These are phyloP conservation scores for Penicillium sp. DNA, from an alignment of 2,329 filamentous ascomycete species.

Conservation along the genomic window DNA sequence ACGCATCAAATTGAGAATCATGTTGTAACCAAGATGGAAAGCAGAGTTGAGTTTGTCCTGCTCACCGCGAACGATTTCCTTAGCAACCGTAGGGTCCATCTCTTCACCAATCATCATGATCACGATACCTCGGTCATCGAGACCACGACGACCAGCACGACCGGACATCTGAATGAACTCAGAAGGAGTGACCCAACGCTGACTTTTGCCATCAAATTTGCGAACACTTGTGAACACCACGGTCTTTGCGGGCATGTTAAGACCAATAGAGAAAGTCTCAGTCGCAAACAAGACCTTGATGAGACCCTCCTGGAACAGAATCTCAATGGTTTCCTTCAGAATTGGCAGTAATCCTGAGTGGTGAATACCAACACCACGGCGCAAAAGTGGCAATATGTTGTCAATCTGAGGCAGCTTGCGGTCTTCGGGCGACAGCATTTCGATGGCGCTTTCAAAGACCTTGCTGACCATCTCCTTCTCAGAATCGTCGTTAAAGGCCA, in stretches of 20 bases:
- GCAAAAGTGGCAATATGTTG: constrained; percentile 83
- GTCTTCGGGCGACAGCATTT: constrained; percentile 89
- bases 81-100: constrained; percentile 91
- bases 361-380: constrained; percentile 93
- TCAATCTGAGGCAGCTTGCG: constrained; percentile 85
- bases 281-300: constrained; percentile 98
- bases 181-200: constrained; percentile 84
- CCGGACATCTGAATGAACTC: constrained; percentile 99
- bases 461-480: constrained; percentile 93
- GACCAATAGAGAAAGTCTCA: constrained; percentile 96
- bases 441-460: constrained; percentile 91
- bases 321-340: constrained; percentile 97
- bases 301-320: constrained; percentile 94
- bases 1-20: constrained; percentile 93
- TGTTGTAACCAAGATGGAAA: constrained; percentile 98
- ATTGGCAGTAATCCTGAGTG: constrained; percentile 95
- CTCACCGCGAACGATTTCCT: constrained; percentile 92
- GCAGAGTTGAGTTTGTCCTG: constrained; percentile 97
- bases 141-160: constrained; percentile 91
- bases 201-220: constrained; percentile 84
- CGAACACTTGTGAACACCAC: constrained; percentile 97
- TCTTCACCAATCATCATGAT: constrained; percentile 99
- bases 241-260: constrained; percentile 99
- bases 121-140: constrained; percentile 96
- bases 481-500: constrained; percentile 94